phyloP scores from a whole-genome alignment of 805 yeast genomes.

The Nakazawaea populi region DNA sequence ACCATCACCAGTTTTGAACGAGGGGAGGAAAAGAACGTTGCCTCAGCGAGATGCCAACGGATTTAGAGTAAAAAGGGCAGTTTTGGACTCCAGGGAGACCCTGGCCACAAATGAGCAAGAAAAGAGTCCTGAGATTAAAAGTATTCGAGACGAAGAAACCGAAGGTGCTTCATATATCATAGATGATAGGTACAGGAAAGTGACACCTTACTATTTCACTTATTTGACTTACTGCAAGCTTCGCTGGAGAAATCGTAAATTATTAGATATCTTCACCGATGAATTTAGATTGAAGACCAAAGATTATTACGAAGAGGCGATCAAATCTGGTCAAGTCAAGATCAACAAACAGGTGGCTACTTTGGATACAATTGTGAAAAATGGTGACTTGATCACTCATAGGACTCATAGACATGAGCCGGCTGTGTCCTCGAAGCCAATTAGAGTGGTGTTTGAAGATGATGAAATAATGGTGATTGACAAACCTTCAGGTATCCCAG shows the following conservation, averaged over 20 bases:
- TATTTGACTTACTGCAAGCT: slow-evolving; percentile 86
- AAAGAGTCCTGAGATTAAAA: slow-evolving; percentile 15
- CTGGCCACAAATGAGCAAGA: slow-evolving; percentile 28
- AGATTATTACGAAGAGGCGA: slow-evolving; percentile 53
- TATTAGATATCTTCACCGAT: slow-evolving; percentile 71
- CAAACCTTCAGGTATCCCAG: slow-evolving; percentile 93
- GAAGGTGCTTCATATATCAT: slow-evolving; percentile 52
- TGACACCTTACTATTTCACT: slow-evolving; percentile 83
- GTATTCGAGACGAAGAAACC: slow-evolving; percentile 47
- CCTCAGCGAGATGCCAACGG: slow-evolving; percentile 38
- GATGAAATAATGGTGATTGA: slow-evolving; percentile 77
- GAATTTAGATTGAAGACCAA: slow-evolving; percentile 82
- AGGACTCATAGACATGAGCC: slow-evolving; percentile 88
- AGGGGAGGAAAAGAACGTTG: slow-evolving; percentile 10
- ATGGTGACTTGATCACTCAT: slow-evolving; percentile 82
- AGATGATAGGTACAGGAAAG: slow-evolving; percentile 60
- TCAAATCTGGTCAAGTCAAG: slow-evolving; percentile 62
- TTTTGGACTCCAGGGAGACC: slow-evolving; percentile 36
- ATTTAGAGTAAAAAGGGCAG: slow-evolving; percentile 35
- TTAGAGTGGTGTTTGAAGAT: slow-evolving; percentile 67
- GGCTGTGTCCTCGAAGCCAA: slow-evolving; percentile 55
- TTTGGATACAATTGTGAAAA: slow-evolving; percentile 58
- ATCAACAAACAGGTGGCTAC: slow-evolving; percentile 63
- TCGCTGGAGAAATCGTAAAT: slow-evolving; percentile 83
- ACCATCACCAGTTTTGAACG: neutral